Base-by-base conservation (phyloP, 768 basidiomycete genomes). In the Lactifluus rugatus region DNA sequence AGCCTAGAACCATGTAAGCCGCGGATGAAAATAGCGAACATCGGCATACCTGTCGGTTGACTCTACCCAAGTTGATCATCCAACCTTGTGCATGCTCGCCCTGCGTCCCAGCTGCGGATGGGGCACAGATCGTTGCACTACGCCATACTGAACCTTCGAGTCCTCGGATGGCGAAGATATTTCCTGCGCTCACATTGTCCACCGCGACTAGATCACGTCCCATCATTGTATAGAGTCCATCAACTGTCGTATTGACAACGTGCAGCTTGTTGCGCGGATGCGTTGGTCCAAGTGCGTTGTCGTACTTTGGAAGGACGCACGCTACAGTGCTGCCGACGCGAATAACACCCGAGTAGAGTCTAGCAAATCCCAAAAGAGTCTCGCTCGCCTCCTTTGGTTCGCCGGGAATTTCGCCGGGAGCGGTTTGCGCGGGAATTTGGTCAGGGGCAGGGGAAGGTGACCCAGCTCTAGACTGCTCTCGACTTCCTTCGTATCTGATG, bases 201-300 rank as follows among this genome's bases (percentile, higher is more conserved):
- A 95, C 90, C 0, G 85, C 77, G 0, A 90, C 83, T n/a, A 99
- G 77, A 67, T 97, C 94, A 44, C 91, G 75, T 2, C 96, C 96
- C 96, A 99, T 98, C 92, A 99, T 97, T 49, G 88, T 81, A 70
- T 97, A 99, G 52, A 99, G 71, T 6, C 82, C 84, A 57, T 83
- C 80, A 14, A 94, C 81, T n/a, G 74, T 76, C 23, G 84, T 77
- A 9, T 74, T 71, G 23, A 78, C 68, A 44, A 93, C 64, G 66
- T 87, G 79, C 60, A 80, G 81, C 14, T 70, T 71, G 71, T 98
- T 98, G 32, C 71, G 67, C 7, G 84, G 80, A 65, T 93, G 84
- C 11, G 73, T 73, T 0, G 89, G 84, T 4, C 75, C 76, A 17
- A 90, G 72, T 2, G 78, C 58, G 19, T 76, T 66, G 63, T 84